Conservation (phyloP, 441 rosid species). For the Erodium moschatum region DNA sequence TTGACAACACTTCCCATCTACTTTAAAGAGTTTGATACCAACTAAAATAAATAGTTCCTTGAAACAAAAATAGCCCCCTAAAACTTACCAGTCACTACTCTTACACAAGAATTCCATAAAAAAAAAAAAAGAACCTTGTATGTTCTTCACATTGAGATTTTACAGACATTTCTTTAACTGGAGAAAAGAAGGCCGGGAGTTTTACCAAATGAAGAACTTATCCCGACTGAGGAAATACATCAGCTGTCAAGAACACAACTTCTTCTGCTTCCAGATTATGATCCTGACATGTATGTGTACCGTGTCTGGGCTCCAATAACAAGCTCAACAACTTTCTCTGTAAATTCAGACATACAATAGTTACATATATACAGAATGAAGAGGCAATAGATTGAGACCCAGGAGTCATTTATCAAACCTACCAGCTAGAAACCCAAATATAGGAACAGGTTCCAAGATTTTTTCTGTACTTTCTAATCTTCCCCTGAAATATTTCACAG, state of each 20-base stretch:
- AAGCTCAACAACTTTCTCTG: constrained; percentile 80
- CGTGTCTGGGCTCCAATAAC: constrained; percentile 73
- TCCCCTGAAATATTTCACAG: constrained; percentile 40
- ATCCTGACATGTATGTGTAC: constrained; percentile 85
- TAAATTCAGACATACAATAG: constrained; percentile 9
- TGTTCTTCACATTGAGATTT: background rate
- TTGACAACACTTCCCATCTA: too few species aligned
- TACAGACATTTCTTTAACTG: background rate
- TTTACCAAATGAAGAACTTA: background rate
- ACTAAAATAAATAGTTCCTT: background rate
- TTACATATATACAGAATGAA: background rate
- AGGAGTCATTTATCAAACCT: constrained; percentile 8
- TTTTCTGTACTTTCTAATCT: constrained; percentile 64
- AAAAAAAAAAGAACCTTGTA: too few species aligned
- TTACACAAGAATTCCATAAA: background rate
- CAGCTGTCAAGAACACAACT: background rate
- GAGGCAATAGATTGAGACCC: background rate
- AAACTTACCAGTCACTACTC: background rate
- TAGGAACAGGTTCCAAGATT: constrained; percentile 56
- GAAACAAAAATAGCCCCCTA: background rate
- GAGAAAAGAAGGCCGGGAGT: too few species aligned
- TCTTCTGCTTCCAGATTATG: constrained; percentile 32
- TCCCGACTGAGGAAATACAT: background rate
- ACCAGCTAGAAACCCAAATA: constrained; percentile 74
- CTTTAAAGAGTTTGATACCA: background rate